Evolutionary conservation across 371 early-diverging fungal genomes (phyloP), one percentile per base, ranked within the genome.

Genomic region (Mycotypha africana): DNA sequence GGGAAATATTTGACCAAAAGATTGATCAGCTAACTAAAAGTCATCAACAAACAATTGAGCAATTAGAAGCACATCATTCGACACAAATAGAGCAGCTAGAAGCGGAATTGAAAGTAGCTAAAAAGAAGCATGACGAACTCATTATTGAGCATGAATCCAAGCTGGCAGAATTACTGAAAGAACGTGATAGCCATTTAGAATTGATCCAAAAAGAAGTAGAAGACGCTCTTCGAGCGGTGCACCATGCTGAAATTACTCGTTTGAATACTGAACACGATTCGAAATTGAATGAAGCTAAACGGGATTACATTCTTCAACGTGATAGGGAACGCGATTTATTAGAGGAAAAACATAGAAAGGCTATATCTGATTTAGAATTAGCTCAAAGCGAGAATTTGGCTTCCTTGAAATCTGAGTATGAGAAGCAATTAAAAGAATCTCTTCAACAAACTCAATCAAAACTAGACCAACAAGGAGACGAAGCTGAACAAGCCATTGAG

Each of bases 21-120:
- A 51, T 67, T 21, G 67, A 67, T 15, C 60, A 59, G 19, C 19
- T 71, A 9, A 44, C 50, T 2, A 11, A 53, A 16, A 53, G 56
- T 5, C 67, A 71, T 41, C 52, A 51, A 16, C 65, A 67, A 28
- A 65, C 72, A 9, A 57, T 71, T 51, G 67, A 67, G 2, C 60
- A 64, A 32, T 49, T 71, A 15, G 56, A 71, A 39, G 48, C 39
- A 2, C 62, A 67, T 41, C 72, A 71, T 36, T 36, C 38, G 11
- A 42, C 33, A 14, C 44, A 56, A 1, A 42, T 71, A 32, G 54
- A 59, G 31, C 49, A 60, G 35, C 42, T 71, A 0, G 65, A 71
- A 37, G 26, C 38, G 5, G 61, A 67, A 15, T 34, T 65, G n/a
- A 56, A 56, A 26, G 22, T 42, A 0, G 62, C 56, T 11, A 46